A percentile compares a stretch with the other conserved stretches of the same genome.
phyloP scores from a whole-genome alignment of 176 grass and related monocot genomes.

The Guadua angustifolia region DNA sequence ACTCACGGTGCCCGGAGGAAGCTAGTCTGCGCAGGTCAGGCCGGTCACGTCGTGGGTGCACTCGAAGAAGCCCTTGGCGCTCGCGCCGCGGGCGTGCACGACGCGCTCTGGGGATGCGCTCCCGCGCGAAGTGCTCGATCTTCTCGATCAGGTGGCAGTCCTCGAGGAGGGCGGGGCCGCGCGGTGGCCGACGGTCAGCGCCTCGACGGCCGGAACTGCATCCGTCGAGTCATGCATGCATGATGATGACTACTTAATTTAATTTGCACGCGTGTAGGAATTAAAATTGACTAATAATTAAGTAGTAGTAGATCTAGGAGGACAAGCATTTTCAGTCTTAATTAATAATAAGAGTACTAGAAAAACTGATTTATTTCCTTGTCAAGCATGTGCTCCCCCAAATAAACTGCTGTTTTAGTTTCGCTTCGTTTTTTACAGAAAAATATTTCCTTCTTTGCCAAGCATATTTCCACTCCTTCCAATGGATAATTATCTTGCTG shows the following conservation, averaged over 20 bases:
- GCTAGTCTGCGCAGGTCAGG: slow-evolving; percentile 76
- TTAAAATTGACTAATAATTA: background rate
- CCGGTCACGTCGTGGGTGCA: slow-evolving; percentile 67
- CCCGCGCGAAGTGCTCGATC: slow-evolving; percentile 75
- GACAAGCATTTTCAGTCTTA: background rate
- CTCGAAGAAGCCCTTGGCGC: slow-evolving; percentile 92
- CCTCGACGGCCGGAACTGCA: slow-evolving; percentile 79
- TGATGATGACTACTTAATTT: background rate
- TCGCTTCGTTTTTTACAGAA: too few relatives aligned
- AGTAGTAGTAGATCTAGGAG: background rate
- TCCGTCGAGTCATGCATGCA: too few relatives aligned
- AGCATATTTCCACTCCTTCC: background rate
- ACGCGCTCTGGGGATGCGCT: slow-evolving; percentile 90
- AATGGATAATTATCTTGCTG: too few relatives aligned
- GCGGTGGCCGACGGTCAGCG: slow-evolving; percentile 62
- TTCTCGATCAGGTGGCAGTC: slow-evolving; percentile 90
- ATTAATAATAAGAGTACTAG: too few relatives aligned
- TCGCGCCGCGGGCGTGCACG: slow-evolving; percentile 79
- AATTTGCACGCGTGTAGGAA: too few relatives aligned
- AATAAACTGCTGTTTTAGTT: too few relatives aligned
- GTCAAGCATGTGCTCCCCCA: too few relatives aligned
- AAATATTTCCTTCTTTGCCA: too few relatives aligned
- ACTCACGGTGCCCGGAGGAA: slow-evolving; percentile 70
- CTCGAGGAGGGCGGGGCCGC: slow-evolving; percentile 65
- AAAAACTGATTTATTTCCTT: too few relatives aligned